These are phyloP conservation scores for Saksenaea vasiformis DNA, from an alignment of 371 early-diverging fungal genomes.

Conservation along the genomic window DNA sequence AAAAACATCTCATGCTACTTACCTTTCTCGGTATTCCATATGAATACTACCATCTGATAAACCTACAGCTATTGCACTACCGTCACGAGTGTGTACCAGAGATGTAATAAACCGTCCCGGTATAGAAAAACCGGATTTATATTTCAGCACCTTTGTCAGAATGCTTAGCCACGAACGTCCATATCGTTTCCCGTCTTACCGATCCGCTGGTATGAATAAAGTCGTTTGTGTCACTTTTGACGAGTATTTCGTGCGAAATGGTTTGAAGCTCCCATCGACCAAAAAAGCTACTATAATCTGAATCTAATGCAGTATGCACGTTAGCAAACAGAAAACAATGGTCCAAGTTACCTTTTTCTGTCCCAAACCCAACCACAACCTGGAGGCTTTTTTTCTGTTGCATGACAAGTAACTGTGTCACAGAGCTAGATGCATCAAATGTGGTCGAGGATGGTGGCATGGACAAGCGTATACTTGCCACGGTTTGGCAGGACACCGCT, in stretches of 20 bases:
- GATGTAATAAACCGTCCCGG: constrained; percentile 33
- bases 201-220: not conserved
- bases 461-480: constrained; percentile 17
- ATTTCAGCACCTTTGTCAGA: constrained; percentile 6
- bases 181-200: not conserved
- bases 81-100: constrained; percentile 14
- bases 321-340: not conserved
- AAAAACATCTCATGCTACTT: not conserved
- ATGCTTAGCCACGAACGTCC: not conserved
- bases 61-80: constrained; percentile 30
- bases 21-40: constrained; percentile 22
- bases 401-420: constrained; percentile 18
- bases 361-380: constrained; percentile 15
- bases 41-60: constrained; percentile 48
- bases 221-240: not conserved
- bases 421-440: constrained; percentile 2
- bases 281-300: constrained; percentile 1
- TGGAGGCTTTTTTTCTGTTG: constrained; percentile 1
- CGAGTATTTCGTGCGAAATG: constrained; percentile 7
- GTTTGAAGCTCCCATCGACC: constrained; percentile 17
- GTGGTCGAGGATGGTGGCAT: not conserved
- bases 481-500: constrained; percentile 16
- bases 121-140: constrained; percentile 18
- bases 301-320: not conserved
- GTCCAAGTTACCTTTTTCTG: constrained; percentile 7